A percentile compares a stretch with the other conserved stretches of the same genome.
phyloP scores from a whole-genome alignment of 306 rosid species.

The Benincasa hispida region DNA sequence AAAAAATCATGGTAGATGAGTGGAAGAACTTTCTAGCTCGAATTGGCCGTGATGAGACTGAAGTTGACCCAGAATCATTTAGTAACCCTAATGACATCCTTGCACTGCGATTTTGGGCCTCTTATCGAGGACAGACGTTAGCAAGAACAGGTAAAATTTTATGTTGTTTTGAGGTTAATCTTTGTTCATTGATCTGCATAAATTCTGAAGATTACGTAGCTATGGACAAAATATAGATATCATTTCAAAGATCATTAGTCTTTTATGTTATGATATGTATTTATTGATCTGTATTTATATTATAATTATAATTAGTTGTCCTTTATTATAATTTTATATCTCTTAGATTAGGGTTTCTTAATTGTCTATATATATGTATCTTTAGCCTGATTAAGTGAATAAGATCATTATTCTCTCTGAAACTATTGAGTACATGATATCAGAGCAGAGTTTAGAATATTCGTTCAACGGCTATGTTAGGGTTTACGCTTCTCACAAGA shows the following conservation, averaged over 20 bases:
- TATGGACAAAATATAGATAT: background rate
- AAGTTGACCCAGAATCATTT: constrained; percentile 42
- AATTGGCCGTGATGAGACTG: constrained; percentile 69
- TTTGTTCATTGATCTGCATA: background rate
- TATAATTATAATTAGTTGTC: too few relatives aligned
- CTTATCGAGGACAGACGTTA: constrained; percentile 91
- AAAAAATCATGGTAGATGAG: constrained; percentile 44
- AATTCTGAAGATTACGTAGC: background rate
- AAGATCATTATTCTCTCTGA: too few relatives aligned
- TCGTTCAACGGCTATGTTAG: too few relatives aligned
- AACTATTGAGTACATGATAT: too few relatives aligned
- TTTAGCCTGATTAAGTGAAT: too few relatives aligned
- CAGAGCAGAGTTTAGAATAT: too few relatives aligned
- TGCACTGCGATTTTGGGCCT: constrained; percentile 93
- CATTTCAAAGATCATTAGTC: background rate
- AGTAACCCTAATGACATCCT: constrained; percentile 55
- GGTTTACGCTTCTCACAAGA: too few relatives aligned
- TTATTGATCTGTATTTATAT: too few relatives aligned
- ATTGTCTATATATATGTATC: too few relatives aligned
- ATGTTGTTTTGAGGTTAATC: constrained; percentile 3
- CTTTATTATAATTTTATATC: too few relatives aligned
- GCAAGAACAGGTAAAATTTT: constrained; percentile 75
- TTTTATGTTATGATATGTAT: too few relatives aligned
- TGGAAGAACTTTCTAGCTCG: constrained; percentile 91
- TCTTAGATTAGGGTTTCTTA: too few relatives aligned